Percentiles rank a stretch among this genome's conserved stretches.
These are phyloP conservation scores for Picea abies DNA, from an alignment of 83 land plant species.

Conservation along the genomic window DNA sequence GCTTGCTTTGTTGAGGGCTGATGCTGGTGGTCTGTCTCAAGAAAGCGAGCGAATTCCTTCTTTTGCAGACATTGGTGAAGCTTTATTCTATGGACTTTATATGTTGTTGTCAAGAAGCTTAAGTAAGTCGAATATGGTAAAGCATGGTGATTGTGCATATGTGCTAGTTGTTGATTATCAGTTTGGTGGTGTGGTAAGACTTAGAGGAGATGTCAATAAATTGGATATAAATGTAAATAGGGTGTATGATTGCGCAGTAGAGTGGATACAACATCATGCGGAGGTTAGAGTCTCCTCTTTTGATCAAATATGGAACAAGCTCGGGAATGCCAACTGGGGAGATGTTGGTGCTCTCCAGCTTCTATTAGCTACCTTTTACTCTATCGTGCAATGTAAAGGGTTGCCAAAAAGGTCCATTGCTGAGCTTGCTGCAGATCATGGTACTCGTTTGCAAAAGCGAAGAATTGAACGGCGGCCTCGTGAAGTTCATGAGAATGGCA, in stretches of 20 bases:
- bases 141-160: conserved; percentile 62
- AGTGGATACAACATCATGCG: conserved; percentile 81
- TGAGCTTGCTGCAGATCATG: conserved; percentile 83
- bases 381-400: conserved; percentile 81
- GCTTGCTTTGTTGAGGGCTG: conserved; percentile 71
- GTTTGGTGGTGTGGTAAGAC: conserved; percentile 84
- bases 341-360: conserved; percentile 86
- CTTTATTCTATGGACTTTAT: conserved; percentile 85
- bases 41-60: conserved; percentile 44
- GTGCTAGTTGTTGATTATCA: conserved; percentile 85
- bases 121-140: conserved; percentile 46
- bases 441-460: conserved; percentile 70
- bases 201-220: conserved; percentile 81
- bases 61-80: conserved; percentile 67
- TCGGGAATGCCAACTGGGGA: conserved; percentile 95
- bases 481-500: conserved; percentile 60
- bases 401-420: conserved; percentile 72
- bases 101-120: conserved; percentile 77
- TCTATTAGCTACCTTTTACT: conserved; percentile 74
- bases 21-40: conserved; percentile 37
- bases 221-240: conserved; percentile 63
- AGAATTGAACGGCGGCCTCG: conserved; percentile 73
- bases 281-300: conserved; percentile 72
- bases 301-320: conserved; percentile 89
- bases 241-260: conserved; percentile 80